Conservation (phyloP, 768 basidiomycete genomes). For the Leucocoprinus sp. region DNA sequence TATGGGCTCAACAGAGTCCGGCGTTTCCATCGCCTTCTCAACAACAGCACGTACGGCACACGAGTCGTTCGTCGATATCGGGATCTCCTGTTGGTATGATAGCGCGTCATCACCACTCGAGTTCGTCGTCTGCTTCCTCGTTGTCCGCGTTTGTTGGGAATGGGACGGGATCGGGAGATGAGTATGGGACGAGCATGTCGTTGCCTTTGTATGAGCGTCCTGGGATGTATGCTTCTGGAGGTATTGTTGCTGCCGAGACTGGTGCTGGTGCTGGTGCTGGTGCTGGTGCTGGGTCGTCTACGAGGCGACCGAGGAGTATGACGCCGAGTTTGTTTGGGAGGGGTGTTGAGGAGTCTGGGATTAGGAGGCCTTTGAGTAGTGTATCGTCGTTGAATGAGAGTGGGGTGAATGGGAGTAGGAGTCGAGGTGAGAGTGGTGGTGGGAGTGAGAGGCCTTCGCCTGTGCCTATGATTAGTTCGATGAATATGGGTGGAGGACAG, state of each 20-base stretch:
- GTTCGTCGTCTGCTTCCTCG: too few species aligned
- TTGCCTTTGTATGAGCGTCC: conserved; percentile 63
- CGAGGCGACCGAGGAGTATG: conserved; percentile 63
- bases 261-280: conserved; percentile 20
- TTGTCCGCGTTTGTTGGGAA: too few species aligned
- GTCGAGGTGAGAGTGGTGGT: background rate
- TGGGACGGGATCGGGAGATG: conserved; percentile 16
- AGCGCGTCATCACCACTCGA: too few species aligned
- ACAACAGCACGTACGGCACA: too few species aligned
- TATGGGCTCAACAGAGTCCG: conserved; percentile 35
- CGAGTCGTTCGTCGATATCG: conserved; percentile 19
- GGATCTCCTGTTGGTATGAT: conserved; percentile 8
- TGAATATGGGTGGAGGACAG: conserved; percentile 17
- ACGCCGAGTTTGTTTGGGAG: conserved; percentile 55
- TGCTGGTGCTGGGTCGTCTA: background rate
- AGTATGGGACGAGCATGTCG: conserved; percentile 32
- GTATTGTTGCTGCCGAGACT: conserved; percentile 20
- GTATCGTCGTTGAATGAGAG: too few species aligned
- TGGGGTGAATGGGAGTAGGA: conserved; percentile 1
- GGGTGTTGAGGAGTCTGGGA: conserved; percentile 34
- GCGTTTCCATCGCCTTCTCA: conserved; percentile 35
- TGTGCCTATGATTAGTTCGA: background rate
- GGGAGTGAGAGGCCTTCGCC: conserved; percentile 4
- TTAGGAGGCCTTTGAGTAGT: conserved; percentile 37
- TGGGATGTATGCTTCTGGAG: conserved; percentile 38